Percentiles rank a stretch among this genome's conserved stretches.
These are phyloP conservation scores for Trypanosoma theileri DNA, from an alignment of 208 protist genomes.

Conservation along the genomic window DNA sequence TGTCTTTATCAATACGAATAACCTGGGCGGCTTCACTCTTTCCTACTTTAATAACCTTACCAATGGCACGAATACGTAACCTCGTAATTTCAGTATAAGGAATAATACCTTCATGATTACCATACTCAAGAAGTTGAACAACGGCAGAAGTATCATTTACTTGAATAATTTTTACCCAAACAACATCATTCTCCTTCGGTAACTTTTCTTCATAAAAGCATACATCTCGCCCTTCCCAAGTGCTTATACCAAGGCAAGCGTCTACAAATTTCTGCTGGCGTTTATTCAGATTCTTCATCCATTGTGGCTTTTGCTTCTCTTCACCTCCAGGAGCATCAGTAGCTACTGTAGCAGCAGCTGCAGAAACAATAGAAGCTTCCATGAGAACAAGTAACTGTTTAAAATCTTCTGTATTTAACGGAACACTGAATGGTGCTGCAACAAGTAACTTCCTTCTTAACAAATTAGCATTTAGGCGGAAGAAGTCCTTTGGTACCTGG, in stretches of 20 bases:
- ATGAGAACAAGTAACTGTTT: conserved; percentile 58
- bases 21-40: conserved; percentile 96
- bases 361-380: conserved; percentile 67
- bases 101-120: conserved; percentile 99
- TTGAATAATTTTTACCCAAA: conserved; percentile 96
- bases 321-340: conserved; percentile 43
- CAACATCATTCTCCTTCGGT: conserved; percentile 96
- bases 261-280: conserved; percentile 79
- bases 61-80: conserved; percentile 97
- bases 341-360: conserved; percentile 51
- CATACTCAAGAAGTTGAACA: conserved; percentile 97
- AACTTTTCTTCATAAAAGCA: conserved; percentile 73
- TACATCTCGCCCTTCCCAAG: conserved; percentile 75
- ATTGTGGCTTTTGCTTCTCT: conserved; percentile 42
- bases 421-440: conserved; percentile 67
- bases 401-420: conserved; percentile 50
- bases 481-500: conserved; percentile 79
- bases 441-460: conserved; percentile 58
- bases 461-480: conserved; percentile 59
- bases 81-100: conserved; percentile 97
- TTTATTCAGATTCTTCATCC: conserved; percentile 79
- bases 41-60: conserved; percentile 98
- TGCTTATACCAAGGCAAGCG: conserved; percentile 66
- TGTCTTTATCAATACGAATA: conserved; percentile 98
- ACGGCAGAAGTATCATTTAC: conserved; percentile 94